phyloP scores from a whole-genome alignment of 2,329 filamentous ascomycete genomes.

The Bipolaris cookei region DNA sequence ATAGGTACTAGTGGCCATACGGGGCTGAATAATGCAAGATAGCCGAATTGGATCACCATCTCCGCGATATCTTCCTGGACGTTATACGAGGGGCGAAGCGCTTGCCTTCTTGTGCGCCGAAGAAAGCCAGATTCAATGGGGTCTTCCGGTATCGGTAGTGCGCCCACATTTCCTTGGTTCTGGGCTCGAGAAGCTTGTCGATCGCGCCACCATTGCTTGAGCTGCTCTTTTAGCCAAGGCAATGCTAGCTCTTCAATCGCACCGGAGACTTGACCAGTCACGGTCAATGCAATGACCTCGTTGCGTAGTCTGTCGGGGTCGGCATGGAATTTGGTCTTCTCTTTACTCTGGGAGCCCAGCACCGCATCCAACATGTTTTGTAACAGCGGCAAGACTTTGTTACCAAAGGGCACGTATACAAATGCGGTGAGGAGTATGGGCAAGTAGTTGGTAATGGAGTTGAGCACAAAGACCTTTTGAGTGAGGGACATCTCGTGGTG shows the following conservation, averaged over 20 bases:
- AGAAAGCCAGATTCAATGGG: slow-evolving; percentile 41
- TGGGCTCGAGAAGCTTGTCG: slow-evolving; percentile 23
- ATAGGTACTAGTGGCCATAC: slow-evolving; percentile 46
- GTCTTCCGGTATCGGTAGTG: slow-evolving; percentile 28
- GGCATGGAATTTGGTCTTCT: slow-evolving; percentile 28
- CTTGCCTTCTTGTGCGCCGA: slow-evolving; percentile 38
- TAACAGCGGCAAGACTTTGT: slow-evolving; percentile 32
- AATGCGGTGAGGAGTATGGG: slow-evolving; percentile 46
- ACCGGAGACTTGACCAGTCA: slow-evolving; percentile 43
- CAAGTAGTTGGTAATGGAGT: slow-evolving; percentile 46
- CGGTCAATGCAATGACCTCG: slow-evolving; percentile 43
- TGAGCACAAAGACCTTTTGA: slow-evolving; percentile 45
- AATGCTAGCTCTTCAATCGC: slow-evolving; percentile 40
- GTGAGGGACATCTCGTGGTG: slow-evolving; percentile 45
- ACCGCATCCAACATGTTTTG: slow-evolving; percentile 27
- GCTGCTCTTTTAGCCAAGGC: slow-evolving; percentile 38
- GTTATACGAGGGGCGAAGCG: slow-evolving; percentile 38
- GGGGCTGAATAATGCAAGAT: slow-evolving; percentile 43
- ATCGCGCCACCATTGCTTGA: slow-evolving; percentile 40
- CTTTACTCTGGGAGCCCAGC: slow-evolving; percentile 17
- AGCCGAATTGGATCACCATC: slow-evolving; percentile 48
- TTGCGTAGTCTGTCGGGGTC: slow-evolving; percentile 41
- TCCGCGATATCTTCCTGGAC: slow-evolving; percentile 45
- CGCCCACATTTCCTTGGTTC: not conserved
- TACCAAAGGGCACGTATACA: slow-evolving; percentile 42